Evolutionary conservation across 306 rosid genomes (phyloP).

Genomic region (Trifolium repens): DNA sequence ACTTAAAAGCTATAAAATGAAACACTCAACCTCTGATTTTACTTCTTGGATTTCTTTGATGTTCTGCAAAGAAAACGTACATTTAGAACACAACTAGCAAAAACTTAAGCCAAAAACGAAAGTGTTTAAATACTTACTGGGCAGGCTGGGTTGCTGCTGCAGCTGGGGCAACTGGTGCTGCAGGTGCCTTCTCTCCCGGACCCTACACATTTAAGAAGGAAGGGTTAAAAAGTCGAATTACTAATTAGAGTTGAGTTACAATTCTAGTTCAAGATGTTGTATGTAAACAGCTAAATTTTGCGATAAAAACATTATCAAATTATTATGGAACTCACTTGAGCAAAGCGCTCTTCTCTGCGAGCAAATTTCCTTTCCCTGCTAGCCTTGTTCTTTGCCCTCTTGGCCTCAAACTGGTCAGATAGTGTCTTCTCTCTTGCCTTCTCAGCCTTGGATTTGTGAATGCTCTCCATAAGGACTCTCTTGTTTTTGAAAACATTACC

Average conservation of each 20-base stretch:
- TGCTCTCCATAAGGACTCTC: conserved; percentile 96
- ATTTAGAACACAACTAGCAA: neutral
- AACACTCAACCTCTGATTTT: neutral
- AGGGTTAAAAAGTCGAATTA: neutral
- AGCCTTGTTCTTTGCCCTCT: conserved; percentile 95
- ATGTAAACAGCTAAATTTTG: neutral
- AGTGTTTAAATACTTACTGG: neutral
- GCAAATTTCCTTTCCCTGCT: conserved; percentile 85
- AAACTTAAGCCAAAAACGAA: neutral
- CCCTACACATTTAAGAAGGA: neutral
- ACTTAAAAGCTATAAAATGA: conserved; percentile 45
- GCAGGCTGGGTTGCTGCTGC: conserved; percentile 4
- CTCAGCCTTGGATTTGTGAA: conserved; percentile 97
- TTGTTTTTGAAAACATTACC: conserved; percentile 97
- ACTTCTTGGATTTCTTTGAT: conserved; percentile 20
- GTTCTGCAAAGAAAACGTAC: neutral
- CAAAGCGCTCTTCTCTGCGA: conserved; percentile 86
- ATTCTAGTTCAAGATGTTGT: neutral
- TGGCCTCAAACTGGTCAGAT: conserved; percentile 91
- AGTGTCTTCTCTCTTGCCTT: conserved; percentile 95
- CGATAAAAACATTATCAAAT: conserved; percentile 12
- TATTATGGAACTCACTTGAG: conserved; percentile 56
- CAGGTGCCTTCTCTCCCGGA: neutral
- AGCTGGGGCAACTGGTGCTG: conserved; percentile 1
- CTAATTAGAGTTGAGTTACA: neutral